These are phyloP conservation scores for Microcos paniculata DNA, from an alignment of 345 rosid species.

Conservation along the genomic window DNA sequence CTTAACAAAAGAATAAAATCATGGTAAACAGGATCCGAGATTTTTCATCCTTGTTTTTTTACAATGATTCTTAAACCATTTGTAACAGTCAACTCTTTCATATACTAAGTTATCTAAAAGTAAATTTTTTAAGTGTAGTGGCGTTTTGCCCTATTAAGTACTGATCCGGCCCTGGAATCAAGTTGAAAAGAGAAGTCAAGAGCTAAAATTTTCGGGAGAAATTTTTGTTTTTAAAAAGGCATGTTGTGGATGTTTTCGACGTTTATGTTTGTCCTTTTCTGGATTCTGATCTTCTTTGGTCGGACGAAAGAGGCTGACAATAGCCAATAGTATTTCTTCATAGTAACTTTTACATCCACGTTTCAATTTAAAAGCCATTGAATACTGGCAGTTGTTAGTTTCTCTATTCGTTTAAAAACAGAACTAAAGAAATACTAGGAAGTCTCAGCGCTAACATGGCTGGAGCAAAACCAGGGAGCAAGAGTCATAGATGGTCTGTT, in stretches of 20 bases:
- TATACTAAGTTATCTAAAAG: background rate
- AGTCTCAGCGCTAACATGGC: conserved; percentile 5
- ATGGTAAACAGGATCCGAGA: background rate
- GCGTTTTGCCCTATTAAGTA: background rate
- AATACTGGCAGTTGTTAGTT: background rate
- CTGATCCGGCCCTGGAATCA: background rate
- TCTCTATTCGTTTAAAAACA: background rate
- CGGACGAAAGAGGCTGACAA: background rate
- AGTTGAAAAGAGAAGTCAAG: conserved; percentile 1
- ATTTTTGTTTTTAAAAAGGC: background rate
- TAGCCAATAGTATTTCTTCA: background rate
- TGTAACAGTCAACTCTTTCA: background rate
- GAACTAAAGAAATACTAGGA: background rate
- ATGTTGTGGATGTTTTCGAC: background rate
- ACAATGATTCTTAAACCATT: conserved; percentile 7
- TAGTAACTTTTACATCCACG: background rate
- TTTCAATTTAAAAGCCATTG: background rate
- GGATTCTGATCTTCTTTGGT: conserved; percentile 2
- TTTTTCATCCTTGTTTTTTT: background rate
- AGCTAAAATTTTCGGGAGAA: background rate
- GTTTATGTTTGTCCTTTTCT: conserved; percentile 8
- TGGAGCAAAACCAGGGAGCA: background rate
- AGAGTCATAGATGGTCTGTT: conserved; percentile 46
- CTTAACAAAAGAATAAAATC: background rate
- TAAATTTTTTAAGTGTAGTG: background rate